A percentile compares a stretch with the other conserved stretches of the same genome.
Evolutionary conservation across 306 rosid genomes (phyloP).

Genomic region (Luffa aegyptiaca): DNA sequence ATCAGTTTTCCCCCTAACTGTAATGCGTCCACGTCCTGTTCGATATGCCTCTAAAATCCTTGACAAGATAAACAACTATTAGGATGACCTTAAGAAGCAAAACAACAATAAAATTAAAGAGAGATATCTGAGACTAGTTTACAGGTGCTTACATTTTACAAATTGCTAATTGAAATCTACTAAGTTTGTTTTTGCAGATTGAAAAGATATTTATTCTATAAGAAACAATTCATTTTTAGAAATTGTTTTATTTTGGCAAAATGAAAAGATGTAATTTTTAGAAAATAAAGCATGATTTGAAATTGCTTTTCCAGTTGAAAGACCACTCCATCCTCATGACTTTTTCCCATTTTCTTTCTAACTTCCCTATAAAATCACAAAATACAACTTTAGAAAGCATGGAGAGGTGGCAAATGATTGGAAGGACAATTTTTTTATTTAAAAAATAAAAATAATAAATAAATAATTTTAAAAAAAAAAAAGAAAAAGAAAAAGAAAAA

Average conservation of each 20-base stretch:
- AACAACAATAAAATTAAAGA: neutral
- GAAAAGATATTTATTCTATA: neutral
- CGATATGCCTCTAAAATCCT: constrained; percentile 95
- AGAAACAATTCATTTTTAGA: neutral
- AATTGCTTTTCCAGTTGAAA: neutral
- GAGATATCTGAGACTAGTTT: neutral
- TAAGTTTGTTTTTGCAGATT: neutral
- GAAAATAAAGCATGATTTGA: neutral
- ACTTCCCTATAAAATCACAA: neutral
- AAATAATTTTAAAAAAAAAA: neutral
- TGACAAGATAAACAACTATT: constrained; percentile 22
- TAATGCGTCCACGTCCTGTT: constrained; percentile 75
- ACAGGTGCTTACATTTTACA: neutral
- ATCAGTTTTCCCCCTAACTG: constrained; percentile 89
- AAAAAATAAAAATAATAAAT: no score
- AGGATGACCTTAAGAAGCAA: constrained; percentile 8
- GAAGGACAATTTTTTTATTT: neutral
- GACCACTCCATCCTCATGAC: neutral
- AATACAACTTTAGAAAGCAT: neutral
- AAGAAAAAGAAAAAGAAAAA: no score
- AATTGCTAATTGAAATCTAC: neutral
- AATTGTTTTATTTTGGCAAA: neutral
- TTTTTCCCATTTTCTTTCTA: neutral
- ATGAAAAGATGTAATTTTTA: neutral
- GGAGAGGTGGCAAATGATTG: neutral